Percentiles rank a stretch among this genome's conserved stretches.
These are phyloP conservation scores for Phytophthora chlamydospora DNA, from an alignment of 352 stramenopile genomes.

Conservation along the genomic window DNA sequence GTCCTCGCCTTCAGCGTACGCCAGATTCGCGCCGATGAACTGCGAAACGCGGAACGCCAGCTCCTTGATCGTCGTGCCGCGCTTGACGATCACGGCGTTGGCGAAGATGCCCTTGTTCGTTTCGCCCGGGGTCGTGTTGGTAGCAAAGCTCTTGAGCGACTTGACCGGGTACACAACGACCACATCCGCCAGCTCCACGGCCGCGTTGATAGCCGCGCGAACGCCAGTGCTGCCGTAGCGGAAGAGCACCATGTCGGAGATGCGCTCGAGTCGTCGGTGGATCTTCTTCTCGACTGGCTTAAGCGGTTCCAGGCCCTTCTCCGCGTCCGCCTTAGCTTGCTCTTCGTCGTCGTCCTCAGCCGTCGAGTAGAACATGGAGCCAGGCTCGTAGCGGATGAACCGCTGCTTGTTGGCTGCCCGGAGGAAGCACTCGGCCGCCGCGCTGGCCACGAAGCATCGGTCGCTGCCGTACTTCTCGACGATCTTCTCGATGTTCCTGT, in stretches of 20 bases:
- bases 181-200: slow-evolving; percentile 81
- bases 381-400: slow-evolving; percentile 86
- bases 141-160: slow-evolving; percentile 87
- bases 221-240: slow-evolving; percentile 88
- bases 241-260: slow-evolving; percentile 92
- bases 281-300: slow-evolving; percentile 84
- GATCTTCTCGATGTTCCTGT: slow-evolving; percentile 89
- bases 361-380: slow-evolving; percentile 88
- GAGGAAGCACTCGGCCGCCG: slow-evolving; percentile 86
- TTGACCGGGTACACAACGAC: slow-evolving; percentile 89
- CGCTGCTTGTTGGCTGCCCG: slow-evolving; percentile 74
- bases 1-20: slow-evolving; percentile 84
- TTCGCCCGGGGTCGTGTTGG: slow-evolving; percentile 46
- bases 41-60: slow-evolving; percentile 69
- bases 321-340: slow-evolving; percentile 29
- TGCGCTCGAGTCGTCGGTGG: slow-evolving; percentile 78
- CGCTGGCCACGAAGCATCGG: slow-evolving; percentile 86
- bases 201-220: slow-evolving; percentile 85
- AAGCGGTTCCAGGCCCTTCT: slow-evolving; percentile 44
- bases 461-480: slow-evolving; percentile 90
- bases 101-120: slow-evolving; percentile 75
- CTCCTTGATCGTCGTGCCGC: slow-evolving; percentile 81
- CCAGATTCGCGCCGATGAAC: slow-evolving; percentile 77
- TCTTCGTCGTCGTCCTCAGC: slow-evolving; percentile 62
- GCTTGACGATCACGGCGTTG: slow-evolving; percentile 76